Evolutionary conservation across 2,329 filamentous ascomycete species (phyloP).

Genomic region (Aspergillus cejpii): DNA sequence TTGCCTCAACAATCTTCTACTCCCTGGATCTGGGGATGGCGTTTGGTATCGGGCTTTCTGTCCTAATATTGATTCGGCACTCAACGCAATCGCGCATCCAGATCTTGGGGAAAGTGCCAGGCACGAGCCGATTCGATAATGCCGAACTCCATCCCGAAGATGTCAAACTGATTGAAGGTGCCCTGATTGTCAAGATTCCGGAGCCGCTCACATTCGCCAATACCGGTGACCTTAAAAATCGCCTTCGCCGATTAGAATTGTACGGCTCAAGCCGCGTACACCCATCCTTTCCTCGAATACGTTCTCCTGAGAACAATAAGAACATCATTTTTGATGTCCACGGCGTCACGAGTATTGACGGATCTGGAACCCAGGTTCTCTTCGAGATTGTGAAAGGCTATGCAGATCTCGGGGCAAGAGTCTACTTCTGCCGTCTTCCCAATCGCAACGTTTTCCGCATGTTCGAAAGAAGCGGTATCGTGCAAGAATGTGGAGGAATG

Average conservation of each 20-base stretch:
- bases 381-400: slow-evolving; percentile 82
- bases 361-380: slow-evolving; percentile 85
- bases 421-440: slow-evolving; percentile 50
- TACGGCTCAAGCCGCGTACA: slow-evolving; percentile 84
- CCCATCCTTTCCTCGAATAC: slow-evolving; percentile 74
- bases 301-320: slow-evolving; percentile 71
- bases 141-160: slow-evolving; percentile 65
- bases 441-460: slow-evolving; percentile 59
- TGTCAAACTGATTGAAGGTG: slow-evolving; percentile 85
- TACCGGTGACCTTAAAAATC: slow-evolving; percentile 80
- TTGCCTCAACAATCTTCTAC: slow-evolving; percentile 88
- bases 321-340: slow-evolving; percentile 97
- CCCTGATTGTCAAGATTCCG: slow-evolving; percentile 93
- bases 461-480: slow-evolving; percentile 74
- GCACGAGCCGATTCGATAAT: slow-evolving; percentile 77
- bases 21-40: slow-evolving; percentile 90
- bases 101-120: slow-evolving; percentile 83
- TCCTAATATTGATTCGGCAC: slow-evolving; percentile 84
- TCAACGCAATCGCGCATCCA: slow-evolving; percentile 89
- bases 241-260: slow-evolving; percentile 74
- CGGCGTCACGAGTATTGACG: slow-evolving; percentile 91
- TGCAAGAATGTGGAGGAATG: slow-evolving; percentile 71
- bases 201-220: slow-evolving; percentile 96
- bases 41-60: slow-evolving; percentile 81
- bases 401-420: slow-evolving; percentile 61